Base-by-base conservation (phyloP, 1,139 yeast species). In the Hansenula sp. region DNA sequence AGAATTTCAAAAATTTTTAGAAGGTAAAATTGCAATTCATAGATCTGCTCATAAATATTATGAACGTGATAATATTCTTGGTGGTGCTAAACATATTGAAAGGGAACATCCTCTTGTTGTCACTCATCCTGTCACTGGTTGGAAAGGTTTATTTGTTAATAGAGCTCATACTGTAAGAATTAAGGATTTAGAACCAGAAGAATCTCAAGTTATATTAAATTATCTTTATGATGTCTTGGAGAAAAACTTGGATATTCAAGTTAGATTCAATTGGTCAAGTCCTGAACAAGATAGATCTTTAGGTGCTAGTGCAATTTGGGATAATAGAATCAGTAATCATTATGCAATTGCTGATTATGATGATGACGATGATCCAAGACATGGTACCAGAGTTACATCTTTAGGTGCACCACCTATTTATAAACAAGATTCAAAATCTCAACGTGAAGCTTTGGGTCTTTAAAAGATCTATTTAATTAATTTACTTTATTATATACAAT, bases 51-150 rank as follows among this genome's bases (percentile, higher is more conserved):
- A 62, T 36, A 54, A 57, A 28, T 69, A 62, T 54, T 46, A 47
- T 53, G 72, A 68, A 51, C 53, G 71, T 36, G 56, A 60, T 16
- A 67, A 71, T 49, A 73, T 74, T 29, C 60, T 71, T 43, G 51
- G 56, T 31, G 74, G 74, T 6, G 68, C 72, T 14, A 61, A 60
- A 53, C 53, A 41, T 40, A 53, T 70, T 37, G 65, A 61, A 24
- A 55, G 66, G 43, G 63, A 57, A 37, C 77, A 72, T 50, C 76
- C 76, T 3, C 34, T 72, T 19, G 64, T 73, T 29, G 64, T 75
- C 57, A 71, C 76, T 5, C 74, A 72, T 45, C 78, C 77, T n/a
- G 75, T 69, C n/a, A 72, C 77, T 29, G 77, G 76, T 2, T 71
- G 76, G 76, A 73, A 72, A 55, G 61, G 68, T 10, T 60, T 73